Evolutionary conservation across 352 stramenopile species (phyloP).

Genomic region (Pythium folliculosum): DNA sequence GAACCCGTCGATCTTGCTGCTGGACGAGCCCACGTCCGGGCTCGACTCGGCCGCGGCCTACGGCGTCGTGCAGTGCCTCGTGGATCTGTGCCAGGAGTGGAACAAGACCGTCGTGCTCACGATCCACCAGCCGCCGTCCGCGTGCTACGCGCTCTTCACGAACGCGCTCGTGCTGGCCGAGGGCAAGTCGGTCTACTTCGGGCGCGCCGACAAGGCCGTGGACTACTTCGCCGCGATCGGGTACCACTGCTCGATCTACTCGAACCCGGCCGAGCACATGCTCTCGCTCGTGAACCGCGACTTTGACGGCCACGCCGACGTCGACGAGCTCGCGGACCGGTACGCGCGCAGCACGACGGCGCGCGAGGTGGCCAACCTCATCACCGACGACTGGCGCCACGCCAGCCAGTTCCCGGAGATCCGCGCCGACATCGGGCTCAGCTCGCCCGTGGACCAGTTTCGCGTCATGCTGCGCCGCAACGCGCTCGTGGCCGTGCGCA

Average conservation of each 20-base stretch:
- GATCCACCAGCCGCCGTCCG: constrained; percentile 86
- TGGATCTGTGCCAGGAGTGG: constrained; percentile 54
- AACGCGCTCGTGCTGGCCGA: constrained; percentile 65
- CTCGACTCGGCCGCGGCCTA: constrained; percentile 89
- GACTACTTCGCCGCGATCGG: constrained; percentile 50
- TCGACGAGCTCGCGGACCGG: constrained; percentile 36
- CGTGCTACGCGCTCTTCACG: constrained; percentile 61
- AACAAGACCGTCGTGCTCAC: constrained; percentile 78
- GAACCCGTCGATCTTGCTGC: constrained; percentile 92
- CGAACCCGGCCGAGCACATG: constrained; percentile 70
- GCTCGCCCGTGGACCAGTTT: constrained; percentile 54
- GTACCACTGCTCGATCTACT: constrained; percentile 65
- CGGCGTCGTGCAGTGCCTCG: constrained; percentile 81
- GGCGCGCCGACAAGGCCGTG: constrained; percentile 36
- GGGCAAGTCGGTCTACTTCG: constrained; percentile 83
- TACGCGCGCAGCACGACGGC: constrained; percentile 36
- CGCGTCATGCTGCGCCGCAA: constrained; percentile 55
- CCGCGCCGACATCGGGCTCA: constrained; percentile 24
- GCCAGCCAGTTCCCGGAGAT: constrained; percentile 37
- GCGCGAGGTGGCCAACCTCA: constrained; percentile 32
- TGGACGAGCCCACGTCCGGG: constrained; percentile 93
- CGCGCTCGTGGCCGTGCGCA: constrained; percentile 60
- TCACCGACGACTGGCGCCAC: constrained; percentile 37
- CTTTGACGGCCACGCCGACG: constrained; percentile 42
- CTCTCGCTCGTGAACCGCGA: constrained; percentile 56